Evolutionary conservation across 2,329 filamentous ascomycete species (phyloP), one percentile per base, ranked within the genome.

Genomic region (Cordyceps militaris): DNA sequence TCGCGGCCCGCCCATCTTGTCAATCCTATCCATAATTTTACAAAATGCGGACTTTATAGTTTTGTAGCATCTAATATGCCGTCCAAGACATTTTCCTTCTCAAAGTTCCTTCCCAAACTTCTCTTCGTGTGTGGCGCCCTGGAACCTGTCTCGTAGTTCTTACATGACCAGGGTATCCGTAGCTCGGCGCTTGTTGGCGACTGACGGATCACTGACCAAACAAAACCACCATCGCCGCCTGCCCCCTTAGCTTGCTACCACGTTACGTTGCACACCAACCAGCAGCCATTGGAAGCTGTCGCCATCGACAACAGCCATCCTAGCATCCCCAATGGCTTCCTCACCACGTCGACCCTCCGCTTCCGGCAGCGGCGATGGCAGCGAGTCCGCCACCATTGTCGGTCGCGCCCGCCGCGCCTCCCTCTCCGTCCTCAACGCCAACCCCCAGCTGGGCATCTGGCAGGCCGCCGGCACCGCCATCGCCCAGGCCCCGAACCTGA

Each of bases 381-480:
- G n/a, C 16, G 58, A 52, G 44, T 52, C 34, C n/a, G n/a, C n/a
- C 19, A 56, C 62, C 56, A 61, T 67, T 59, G 61, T 63, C 42
- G 61, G 60, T 36, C 64, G 64, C 49, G 67, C 63, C 62, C 60
- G 66, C 7, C 59, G 63, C 34, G 66, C 66, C 11, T 68, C 66
- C 26, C 14, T 66, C 46, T 65, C 65, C 14, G 26, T 68, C 47
- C 60, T 67, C 36, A 66, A 66, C 32, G 60, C 61, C 43, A 68
- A 66, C 49, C 66, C 66, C 2, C 66, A 68, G 59, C 60, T 68
- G 42, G 66, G 66, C 56, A 63, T 66, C 57, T 68, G 66, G 66
- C 66, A 68, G 60, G 66, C 66, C 50, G 62, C 66, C 40, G 66
- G 66, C 49, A 68, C 66, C 16, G 66, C 66, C 46, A 66, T 68